phyloP scores from a whole-genome alignment of 805 yeast genomes.

The Dipodascus geniculatus region DNA sequence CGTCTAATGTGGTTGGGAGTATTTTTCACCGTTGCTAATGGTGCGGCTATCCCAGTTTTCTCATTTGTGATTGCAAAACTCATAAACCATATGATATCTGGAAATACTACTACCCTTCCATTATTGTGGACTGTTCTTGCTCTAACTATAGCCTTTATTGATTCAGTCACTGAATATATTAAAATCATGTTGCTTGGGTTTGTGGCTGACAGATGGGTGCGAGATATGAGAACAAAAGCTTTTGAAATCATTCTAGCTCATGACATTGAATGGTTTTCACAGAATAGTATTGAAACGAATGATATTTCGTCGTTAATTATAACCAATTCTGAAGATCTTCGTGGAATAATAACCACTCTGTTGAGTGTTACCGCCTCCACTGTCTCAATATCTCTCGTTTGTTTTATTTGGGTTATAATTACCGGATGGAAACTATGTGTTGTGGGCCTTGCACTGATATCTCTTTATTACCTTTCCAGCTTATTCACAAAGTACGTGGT shows the following conservation, averaged over 20 bases:
- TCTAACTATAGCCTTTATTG: conserved; percentile 47
- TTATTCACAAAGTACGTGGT: conserved; percentile 42
- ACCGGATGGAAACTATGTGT: conserved; percentile 81
- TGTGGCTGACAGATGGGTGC: conserved; percentile 61
- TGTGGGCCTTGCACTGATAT: conserved; percentile 69
- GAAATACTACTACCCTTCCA: conserved; percentile 18
- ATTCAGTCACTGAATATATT: conserved; percentile 45
- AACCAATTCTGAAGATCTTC: conserved; percentile 72
- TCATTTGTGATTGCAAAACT: conserved; percentile 67
- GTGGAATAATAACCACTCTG: conserved; percentile 53
- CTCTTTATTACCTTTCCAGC: conserved; percentile 43
- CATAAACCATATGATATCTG: conserved; percentile 48
- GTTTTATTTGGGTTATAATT: conserved; percentile 65
- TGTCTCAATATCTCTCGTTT: conserved; percentile 41
- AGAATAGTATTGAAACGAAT: conserved; percentile 25
- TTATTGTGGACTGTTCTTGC: conserved; percentile 61
- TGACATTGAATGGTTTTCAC: conserved; percentile 23
- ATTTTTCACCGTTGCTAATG: conserved; percentile 39
- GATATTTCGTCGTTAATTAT: conserved; percentile 55
- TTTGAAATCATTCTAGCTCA: conserved; percentile 41
- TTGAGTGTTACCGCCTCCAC: conserved; percentile 44
- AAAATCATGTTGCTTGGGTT: conserved; percentile 40
- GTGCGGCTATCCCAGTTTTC: conserved; percentile 62
- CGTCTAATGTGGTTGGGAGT: conserved; percentile 37
- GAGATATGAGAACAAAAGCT: conserved; percentile 36